Conservation (phyloP, 2,329 filamentous ascomycete species). For the Penicillium sp. region DNA sequence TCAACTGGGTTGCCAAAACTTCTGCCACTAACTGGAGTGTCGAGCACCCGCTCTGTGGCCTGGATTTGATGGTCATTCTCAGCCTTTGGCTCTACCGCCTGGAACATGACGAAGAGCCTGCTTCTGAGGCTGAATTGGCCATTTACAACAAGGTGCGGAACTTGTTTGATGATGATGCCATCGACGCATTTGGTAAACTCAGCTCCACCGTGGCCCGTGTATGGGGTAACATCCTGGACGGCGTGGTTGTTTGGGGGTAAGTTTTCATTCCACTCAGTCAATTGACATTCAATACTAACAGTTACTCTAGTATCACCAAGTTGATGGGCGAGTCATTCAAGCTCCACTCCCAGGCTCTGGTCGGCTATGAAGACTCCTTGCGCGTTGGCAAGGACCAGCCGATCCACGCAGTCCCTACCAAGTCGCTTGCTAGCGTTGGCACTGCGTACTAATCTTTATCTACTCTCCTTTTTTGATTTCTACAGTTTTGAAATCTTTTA, state of each 20-base stretch:
- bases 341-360: constrained; percentile 88
- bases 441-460: constrained; percentile 39
- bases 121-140: constrained; percentile 43
- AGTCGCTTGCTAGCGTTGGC: constrained; percentile 44
- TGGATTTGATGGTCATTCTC: constrained; percentile 97
- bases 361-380: constrained; percentile 79
- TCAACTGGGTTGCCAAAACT: constrained; percentile 96
- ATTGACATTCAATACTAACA: constrained; percentile 9
- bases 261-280: constrained; percentile 41
- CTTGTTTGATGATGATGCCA: constrained; percentile 82
- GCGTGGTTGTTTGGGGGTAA: constrained; percentile 99
- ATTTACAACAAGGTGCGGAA: constrained; percentile 71
- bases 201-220: constrained; percentile 94
- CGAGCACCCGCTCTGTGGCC: constrained; percentile 91
- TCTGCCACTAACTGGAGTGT: constrained; percentile 99
- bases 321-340: constrained; percentile 99
- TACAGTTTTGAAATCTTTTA: constrained; percentile 12
- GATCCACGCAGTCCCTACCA: constrained; percentile 45
- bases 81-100: constrained; percentile 98
- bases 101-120: constrained; percentile 94
- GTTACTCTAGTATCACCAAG: constrained; percentile 54
- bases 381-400: constrained; percentile 42
- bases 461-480: constrained; percentile 13
- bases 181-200: constrained; percentile 79
- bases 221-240: constrained; percentile 97